Evolutionary conservation across 345 rosid species (phyloP).

Genomic region (Populus alba): DNA sequence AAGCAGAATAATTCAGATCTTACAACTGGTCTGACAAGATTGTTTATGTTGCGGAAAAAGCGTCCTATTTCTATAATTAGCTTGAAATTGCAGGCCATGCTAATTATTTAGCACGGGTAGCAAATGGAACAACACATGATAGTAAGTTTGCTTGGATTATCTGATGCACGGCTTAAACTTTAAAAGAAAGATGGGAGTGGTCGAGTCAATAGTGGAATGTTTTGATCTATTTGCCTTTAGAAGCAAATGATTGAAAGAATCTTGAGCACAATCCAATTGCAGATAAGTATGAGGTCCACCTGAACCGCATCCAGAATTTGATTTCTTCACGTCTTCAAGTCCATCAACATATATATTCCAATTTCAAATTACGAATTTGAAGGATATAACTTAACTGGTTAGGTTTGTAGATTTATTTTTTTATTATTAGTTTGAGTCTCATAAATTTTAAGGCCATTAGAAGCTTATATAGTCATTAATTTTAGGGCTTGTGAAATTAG

Average conservation of each 20-base stretch:
- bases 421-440: too few relatives aligned
- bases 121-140: background rate
- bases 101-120: background rate
- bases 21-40: background rate
- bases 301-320: conserved; percentile 92
- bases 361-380: conserved; percentile 70
- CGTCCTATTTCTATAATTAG: background rate
- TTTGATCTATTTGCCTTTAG: background rate
- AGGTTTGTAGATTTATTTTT: too few relatives aligned
- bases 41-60: background rate
- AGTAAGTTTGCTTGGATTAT: background rate
- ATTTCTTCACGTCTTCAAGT: conserved; percentile 91
- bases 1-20: background rate
- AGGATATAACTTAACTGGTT: too few relatives aligned
- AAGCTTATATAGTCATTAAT: too few relatives aligned
- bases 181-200: background rate
- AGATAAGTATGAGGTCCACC: conserved; percentile 33
- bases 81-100: background rate
- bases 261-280: background rate
- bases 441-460: too few relatives aligned
- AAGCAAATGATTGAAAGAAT: background rate
- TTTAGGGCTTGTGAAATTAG: too few relatives aligned
- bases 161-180: background rate
- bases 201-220: background rate
- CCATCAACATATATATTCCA: conserved; percentile 99